These are phyloP conservation scores for Cyphellophora attinorum DNA, from an alignment of 2,329 filamentous ascomycete genomes.

Conservation along the genomic window DNA sequence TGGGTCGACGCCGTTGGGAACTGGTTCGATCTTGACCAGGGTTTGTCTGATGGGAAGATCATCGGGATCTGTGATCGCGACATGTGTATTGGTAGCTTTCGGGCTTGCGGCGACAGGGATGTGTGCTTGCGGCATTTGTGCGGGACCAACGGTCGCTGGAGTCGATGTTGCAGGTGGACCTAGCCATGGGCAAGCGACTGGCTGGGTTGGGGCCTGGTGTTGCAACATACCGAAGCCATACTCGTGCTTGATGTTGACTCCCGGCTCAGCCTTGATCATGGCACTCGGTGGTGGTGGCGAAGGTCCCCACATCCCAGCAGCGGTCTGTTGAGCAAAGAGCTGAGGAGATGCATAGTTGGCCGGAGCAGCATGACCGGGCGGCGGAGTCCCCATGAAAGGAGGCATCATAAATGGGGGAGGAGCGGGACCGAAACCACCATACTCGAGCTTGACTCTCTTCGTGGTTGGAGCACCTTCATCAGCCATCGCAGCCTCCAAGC, in stretches of 20 bases:
- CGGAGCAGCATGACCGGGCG: too few relatives aligned
- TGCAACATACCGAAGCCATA: not conserved
- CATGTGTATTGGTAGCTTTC: not conserved
- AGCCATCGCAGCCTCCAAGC: not conserved
- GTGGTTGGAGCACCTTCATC: slow-evolving; percentile 4
- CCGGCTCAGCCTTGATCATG: not conserved
- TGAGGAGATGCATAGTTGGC: too few relatives aligned
- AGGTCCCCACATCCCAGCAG: too few relatives aligned
- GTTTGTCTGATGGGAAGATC: not conserved
- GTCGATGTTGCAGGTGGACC: not conserved
- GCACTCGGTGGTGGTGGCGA: too few relatives aligned
- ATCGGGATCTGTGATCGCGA: not conserved
- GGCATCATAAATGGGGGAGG: too few relatives aligned
- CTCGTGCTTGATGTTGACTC: not conserved
- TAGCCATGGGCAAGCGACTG: too few relatives aligned
- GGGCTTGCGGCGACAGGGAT: not conserved
- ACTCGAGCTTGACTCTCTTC: slow-evolving; percentile 13
- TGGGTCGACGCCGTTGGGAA: too few relatives aligned
- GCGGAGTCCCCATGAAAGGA: not conserved
- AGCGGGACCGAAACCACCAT: too few relatives aligned
- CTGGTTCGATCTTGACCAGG: too few relatives aligned
- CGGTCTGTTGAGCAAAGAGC: too few relatives aligned
- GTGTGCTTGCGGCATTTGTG: not conserved
- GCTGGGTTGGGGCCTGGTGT: not conserved
- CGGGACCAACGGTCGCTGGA: not conserved